Evolutionary conservation across 2,329 filamentous ascomycete genomes (phyloP).

Genomic region (Microdochium bolleyi): DNA sequence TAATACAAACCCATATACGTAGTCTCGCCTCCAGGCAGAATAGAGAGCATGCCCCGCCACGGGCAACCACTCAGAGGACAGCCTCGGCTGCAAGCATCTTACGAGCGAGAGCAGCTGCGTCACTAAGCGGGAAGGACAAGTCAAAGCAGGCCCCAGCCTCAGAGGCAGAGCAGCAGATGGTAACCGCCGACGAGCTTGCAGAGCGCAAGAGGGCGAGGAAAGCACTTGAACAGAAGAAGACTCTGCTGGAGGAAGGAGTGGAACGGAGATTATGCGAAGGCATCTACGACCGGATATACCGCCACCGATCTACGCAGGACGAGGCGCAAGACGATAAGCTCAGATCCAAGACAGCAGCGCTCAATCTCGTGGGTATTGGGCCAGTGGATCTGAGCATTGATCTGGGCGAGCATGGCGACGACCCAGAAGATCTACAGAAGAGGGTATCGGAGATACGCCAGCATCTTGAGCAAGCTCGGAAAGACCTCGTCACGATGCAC

Average conservation of each 20-base stretch:
- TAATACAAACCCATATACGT: slow-evolving; percentile 82
- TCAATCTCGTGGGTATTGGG: slow-evolving; percentile 87
- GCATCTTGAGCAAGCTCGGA: slow-evolving; percentile 63
- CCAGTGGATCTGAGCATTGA: slow-evolving; percentile 78
- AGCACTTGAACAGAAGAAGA: slow-evolving; percentile 68
- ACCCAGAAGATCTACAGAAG: slow-evolving; percentile 48
- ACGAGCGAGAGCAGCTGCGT: slow-evolving; percentile 42
- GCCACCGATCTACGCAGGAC: slow-evolving; percentile 85
- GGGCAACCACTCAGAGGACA: slow-evolving; percentile 44
- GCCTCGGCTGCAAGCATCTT: slow-evolving; percentile 46
- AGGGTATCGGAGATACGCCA: slow-evolving; percentile 61
- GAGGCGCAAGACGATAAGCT: slow-evolving; percentile 93
- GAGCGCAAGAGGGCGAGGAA: slow-evolving; percentile 72
- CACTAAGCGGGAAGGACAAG: slow-evolving; percentile 45
- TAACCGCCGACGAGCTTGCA: slow-evolving; percentile 78
- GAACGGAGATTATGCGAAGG: slow-evolving; percentile 80
- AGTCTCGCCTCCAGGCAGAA: slow-evolving; percentile 68
- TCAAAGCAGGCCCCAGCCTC: slow-evolving; percentile 29
- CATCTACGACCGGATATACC: slow-evolving; percentile 82
- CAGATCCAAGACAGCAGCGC: slow-evolving; percentile 83
- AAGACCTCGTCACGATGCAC: slow-evolving; percentile 73
- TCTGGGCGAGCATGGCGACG: slow-evolving; percentile 46
- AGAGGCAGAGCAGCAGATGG: slow-evolving; percentile 68
- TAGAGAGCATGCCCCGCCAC: slow-evolving; percentile 53
- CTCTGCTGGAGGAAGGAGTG: slow-evolving; percentile 80